Evolutionary conservation across 805 yeast species (phyloP), one percentile per base, ranked within the genome.

Genomic region (Suhomyces kilbournensis): DNA sequence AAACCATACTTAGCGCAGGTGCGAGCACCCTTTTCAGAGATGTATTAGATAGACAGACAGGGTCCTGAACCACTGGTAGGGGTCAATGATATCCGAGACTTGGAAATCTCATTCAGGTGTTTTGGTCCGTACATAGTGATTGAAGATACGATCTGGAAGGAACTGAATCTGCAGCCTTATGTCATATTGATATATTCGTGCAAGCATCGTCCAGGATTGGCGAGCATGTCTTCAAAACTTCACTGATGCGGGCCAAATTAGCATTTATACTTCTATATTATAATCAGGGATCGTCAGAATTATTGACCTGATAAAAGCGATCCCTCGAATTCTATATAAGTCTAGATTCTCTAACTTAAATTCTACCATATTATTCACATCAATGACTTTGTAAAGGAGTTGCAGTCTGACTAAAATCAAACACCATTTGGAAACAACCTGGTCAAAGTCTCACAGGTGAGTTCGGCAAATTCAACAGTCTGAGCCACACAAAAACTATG

Each of bases 401-500:
- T 12, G 10, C 32, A 12, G 12, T 17, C 19, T 17, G 43, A 6
- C 35, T 32, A 0, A 32, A 1, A n/a, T 32, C 35, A 32, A n/a
- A 32, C 35, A 14, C 17, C 17, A 39, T 39, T 23, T 19, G 23
- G 22, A 39, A 39, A 39, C 23, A 39, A 39, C 23, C 22, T 39
- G 14, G 23, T 19, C 10, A 56, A 40, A 10, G 61, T 66, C 10
- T 51, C 59, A 38, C 56, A 52, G 1, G 82, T 77, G 8, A 77
- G 68, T 20, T 68, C 61, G 10, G 85, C 80, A 59, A 83, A 77
- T 61, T 72, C 76, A 44, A 69, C 73, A 60, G 83, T 81, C 54
- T 82, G 82, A 44, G 74, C 70, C 10, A 85, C 75, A 60, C 89
- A 85, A 63, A 85, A 85, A 39, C 86, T 77, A 62, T 85, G 90